Evolutionary conservation across 805 yeast genomes (phyloP).

Genomic region (Sugiyamaella qingdaonensis): DNA sequence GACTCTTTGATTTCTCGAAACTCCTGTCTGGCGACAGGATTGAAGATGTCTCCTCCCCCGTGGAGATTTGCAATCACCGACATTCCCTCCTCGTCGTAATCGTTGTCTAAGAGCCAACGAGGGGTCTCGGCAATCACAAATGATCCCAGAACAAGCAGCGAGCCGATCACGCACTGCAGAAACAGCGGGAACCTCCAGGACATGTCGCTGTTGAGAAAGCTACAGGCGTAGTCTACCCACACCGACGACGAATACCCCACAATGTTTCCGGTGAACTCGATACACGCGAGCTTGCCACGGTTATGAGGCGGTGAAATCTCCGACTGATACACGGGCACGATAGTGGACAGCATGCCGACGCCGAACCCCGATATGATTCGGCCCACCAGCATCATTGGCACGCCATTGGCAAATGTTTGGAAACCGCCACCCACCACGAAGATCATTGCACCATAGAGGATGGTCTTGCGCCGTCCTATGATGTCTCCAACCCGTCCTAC

Average conservation of each 20-base stretch:
- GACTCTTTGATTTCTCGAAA: constrained; percentile 78
- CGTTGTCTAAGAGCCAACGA: constrained; percentile 82
- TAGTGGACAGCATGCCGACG: constrained; percentile 76
- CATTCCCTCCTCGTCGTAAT: constrained; percentile 74
- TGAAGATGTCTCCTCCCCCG: constrained; percentile 70
- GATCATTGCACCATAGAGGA: constrained; percentile 73
- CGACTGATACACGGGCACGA: constrained; percentile 83
- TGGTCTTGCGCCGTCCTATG: constrained; percentile 75
- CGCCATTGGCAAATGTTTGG: constrained; percentile 74
- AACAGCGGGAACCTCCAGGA: constrained; percentile 80
- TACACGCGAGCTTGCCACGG: constrained; percentile 79
- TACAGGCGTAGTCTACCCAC: constrained; percentile 81
- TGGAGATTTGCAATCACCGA: constrained; percentile 79
- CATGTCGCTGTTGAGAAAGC: constrained; percentile 53
- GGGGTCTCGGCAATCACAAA: constrained; percentile 83
- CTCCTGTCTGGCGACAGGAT: constrained; percentile 64
- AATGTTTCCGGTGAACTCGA: constrained; percentile 84
- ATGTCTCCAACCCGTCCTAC: constrained; percentile 76
- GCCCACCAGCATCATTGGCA: constrained; percentile 72
- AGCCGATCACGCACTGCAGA: constrained; percentile 71
- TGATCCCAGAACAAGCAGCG: constrained; percentile 65
- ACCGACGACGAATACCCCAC: constrained; percentile 77
- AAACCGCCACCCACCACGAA: constrained; percentile 81
- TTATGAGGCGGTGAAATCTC: constrained; percentile 86
- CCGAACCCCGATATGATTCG: constrained; percentile 77